A percentile compares a stretch with the other conserved stretches of the same genome.
Evolutionary conservation across 352 stramenopile species (phyloP).

Genomic region (Detonula confervacea): DNA sequence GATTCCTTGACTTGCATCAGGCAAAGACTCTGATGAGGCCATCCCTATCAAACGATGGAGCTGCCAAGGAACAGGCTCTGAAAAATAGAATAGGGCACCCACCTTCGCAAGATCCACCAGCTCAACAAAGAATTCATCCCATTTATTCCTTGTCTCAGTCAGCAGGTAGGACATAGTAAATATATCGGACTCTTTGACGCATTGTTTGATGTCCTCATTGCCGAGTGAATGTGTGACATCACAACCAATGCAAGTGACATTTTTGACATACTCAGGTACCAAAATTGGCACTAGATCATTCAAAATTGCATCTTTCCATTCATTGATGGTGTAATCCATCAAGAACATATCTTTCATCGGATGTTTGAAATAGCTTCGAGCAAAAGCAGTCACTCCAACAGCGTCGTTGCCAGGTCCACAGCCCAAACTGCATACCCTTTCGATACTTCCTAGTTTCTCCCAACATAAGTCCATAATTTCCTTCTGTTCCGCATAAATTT

Average conservation of each 20-base stretch:
- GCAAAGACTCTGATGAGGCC: slow-evolving; percentile 7
- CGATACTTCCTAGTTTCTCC: slow-evolving; percentile 38
- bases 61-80: slow-evolving; percentile 76
- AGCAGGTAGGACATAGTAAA: slow-evolving; percentile 76
- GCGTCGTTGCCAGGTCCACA: slow-evolving; percentile 76
- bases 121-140: slow-evolving; percentile 61
- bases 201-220: slow-evolving; percentile 27
- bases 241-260: slow-evolving; percentile 41
- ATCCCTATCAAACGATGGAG: slow-evolving; percentile 61
- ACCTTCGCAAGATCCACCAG: slow-evolving; percentile 45
- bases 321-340: slow-evolving; percentile 75
- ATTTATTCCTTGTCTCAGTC: slow-evolving; percentile 69
- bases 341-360: slow-evolving; percentile 48
- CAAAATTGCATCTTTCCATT: slow-evolving; percentile 68
- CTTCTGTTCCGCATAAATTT: slow-evolving; percentile 9
- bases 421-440: slow-evolving; percentile 64
- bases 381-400: slow-evolving; percentile 61
- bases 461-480: slow-evolving; percentile 42
- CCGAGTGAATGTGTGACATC: slow-evolving; percentile 60
- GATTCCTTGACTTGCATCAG: not conserved
- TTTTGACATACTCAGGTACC: slow-evolving; percentile 32
- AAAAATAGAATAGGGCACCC: slow-evolving; percentile 70
- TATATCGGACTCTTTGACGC: slow-evolving; percentile 53
- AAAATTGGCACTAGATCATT: slow-evolving; percentile 61
- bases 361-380: slow-evolving; percentile 29